Evolutionary conservation across 345 rosid genomes (phyloP), one percentile per base, ranked within the genome.

Genomic region (Lepidium sativum): DNA sequence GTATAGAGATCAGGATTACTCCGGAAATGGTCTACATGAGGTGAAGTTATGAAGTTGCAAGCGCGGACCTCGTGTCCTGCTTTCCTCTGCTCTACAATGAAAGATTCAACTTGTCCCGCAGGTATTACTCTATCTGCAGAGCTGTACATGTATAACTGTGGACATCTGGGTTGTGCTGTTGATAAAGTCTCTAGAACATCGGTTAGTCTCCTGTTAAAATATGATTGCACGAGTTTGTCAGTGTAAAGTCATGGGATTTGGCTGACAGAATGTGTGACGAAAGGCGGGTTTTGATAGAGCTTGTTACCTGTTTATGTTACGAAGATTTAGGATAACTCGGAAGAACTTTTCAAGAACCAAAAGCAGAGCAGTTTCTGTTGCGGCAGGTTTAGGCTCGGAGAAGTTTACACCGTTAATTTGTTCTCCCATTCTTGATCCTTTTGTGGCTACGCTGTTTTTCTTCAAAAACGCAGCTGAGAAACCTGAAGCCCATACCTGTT

Each of bases 401-500:
- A 65, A 44, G 40, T 74, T 78, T 67, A 51, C 79, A 39, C 65
- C 39, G 14, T 69, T 72, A 13, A 58, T 60, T 37, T 32, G 42
- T 14, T 76, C 27, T 18, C 68, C 78, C 29, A 67, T 25, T 54
- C 47, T 72, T 37, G 80, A 62, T 50, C 83, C 89, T 77, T 86
- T 95, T 16, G 96, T 83, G 17, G 97, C 97, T 67, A 91, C 73
- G 15, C 97, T 95, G 33, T 67, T 70, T 77, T 91, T 95, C 74
- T 95, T 95, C 51, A 95, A 84, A 74, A 95, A 81, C 11, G 99
- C 99, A 0, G 99, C 99, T 5, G 89, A 88, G 77, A 91, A 95
- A 64, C 99, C 99, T 0, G 94, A 91, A 44, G 97, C 97, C 97
- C 97, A 95, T 32, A 91, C 99, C 99, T 95, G 65, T 54, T 42